Evolutionary conservation across 371 early-diverging fungal genomes (phyloP).

Genomic region (Mortierella sp.): DNA sequence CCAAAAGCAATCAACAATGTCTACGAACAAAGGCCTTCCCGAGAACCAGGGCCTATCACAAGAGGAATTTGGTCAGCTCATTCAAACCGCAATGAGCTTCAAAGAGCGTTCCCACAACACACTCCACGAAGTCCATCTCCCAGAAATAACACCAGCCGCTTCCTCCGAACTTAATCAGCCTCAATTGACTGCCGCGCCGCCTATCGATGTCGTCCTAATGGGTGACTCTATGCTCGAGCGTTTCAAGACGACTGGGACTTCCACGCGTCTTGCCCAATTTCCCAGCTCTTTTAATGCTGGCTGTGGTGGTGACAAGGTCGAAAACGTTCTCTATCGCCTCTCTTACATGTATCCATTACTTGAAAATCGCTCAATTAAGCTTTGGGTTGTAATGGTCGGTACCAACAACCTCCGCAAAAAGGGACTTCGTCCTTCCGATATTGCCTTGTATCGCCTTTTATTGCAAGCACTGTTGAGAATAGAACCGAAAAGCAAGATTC

Average conservation of each 20-base stretch:
- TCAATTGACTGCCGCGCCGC: background rate
- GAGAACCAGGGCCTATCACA: constrained; percentile 20
- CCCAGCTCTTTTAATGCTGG: constrained; percentile 18
- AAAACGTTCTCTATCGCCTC: constrained; percentile 24
- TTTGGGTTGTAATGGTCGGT: constrained; percentile 29
- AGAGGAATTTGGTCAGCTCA: constrained; percentile 11
- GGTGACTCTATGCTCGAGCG: constrained; percentile 33
- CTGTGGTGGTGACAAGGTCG: constrained; percentile 32
- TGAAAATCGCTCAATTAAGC: constrained; percentile 4
- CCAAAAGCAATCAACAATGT: background rate
- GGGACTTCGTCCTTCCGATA: constrained; percentile 17
- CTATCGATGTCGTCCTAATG: constrained; percentile 12
- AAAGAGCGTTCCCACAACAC: constrained; percentile 21
- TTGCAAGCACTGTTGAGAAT: constrained; percentile 16
- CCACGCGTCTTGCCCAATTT: constrained; percentile 7
- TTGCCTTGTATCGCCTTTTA: constrained; percentile 12
- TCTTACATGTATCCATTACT: constrained; percentile 17
- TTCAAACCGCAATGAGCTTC: constrained; percentile 12
- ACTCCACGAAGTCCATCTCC: constrained; percentile 8
- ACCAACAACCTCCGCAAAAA: constrained; percentile 30
- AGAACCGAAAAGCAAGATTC: background rate
- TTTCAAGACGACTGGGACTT: constrained; percentile 23
- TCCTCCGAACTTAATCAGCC: background rate
- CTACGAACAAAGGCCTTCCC: background rate
- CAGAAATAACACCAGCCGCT: background rate